phyloP scores from a whole-genome alignment of 768 basidiomycete species.

The Russula abietina region DNA sequence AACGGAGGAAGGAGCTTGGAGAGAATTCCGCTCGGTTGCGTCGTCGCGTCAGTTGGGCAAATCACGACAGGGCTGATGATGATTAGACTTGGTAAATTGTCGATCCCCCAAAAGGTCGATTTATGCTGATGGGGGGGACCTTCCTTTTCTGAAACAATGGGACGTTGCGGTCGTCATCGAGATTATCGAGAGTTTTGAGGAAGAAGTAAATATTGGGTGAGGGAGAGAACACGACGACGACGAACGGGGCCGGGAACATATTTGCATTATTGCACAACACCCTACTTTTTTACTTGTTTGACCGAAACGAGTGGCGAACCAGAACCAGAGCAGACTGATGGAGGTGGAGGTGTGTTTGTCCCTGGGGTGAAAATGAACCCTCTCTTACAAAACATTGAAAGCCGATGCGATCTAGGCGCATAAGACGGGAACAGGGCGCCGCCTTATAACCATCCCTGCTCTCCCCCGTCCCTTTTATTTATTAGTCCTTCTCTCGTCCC shows the following conservation, averaged over 20 bases:
- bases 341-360: neutral
- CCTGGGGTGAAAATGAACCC: neutral
- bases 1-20: neutral
- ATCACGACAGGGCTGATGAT: neutral
- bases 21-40: constrained; percentile 4
- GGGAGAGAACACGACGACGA: too few relatives aligned
- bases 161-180: neutral
- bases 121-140: too few relatives aligned
- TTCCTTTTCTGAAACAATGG: neutral
- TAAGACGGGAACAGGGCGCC: neutral
- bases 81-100: neutral
- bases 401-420: constrained; percentile 5
- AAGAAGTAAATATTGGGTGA: too few relatives aligned
- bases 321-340: neutral
- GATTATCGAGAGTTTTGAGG: neutral
- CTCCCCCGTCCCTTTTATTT: neutral
- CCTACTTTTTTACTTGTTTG: neutral
- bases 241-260: too few relatives aligned
- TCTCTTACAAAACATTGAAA: neutral
- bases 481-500: neutral
- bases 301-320: neutral
- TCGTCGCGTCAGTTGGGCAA: neutral
- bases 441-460: neutral
- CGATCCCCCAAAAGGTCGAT: neutral
- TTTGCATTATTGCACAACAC: neutral